Conservation (phyloP, 2,329 filamentous ascomycete genomes). For the Epichloe typhina region DNA sequence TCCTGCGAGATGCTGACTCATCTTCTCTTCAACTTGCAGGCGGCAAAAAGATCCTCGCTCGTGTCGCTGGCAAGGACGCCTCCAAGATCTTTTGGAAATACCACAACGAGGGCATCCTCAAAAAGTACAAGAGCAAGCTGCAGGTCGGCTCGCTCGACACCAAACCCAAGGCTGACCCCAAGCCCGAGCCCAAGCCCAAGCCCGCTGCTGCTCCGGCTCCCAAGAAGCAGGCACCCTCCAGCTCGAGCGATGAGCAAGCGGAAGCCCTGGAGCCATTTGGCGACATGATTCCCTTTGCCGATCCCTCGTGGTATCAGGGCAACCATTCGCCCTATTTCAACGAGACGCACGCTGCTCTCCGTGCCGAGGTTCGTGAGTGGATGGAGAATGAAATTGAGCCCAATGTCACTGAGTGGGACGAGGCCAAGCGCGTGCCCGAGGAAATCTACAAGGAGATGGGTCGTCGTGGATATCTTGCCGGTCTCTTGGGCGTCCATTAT, state of each 20-base stretch:
- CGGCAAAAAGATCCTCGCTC: conserved; percentile 53
- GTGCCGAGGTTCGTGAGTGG: conserved; percentile 85
- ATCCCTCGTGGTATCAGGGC: conserved; percentile 89
- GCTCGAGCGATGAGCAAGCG: conserved; percentile 31
- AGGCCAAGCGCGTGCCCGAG: conserved; percentile 78
- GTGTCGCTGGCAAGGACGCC: conserved; percentile 52
- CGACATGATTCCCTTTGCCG: conserved; percentile 76
- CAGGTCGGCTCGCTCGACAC: conserved; percentile 79
- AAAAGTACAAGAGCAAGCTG: conserved; percentile 68
- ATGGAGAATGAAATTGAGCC: conserved; percentile 82
- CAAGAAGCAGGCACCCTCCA: conserved; percentile 17
- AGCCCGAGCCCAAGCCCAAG: conserved; percentile 19
- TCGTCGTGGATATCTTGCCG: conserved; percentile 82
- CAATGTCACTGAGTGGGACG: conserved; percentile 90
- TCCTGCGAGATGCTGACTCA: not conserved
- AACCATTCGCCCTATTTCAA: conserved; percentile 97
- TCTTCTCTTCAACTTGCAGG: conserved; percentile 21
- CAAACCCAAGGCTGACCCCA: conserved; percentile 57
- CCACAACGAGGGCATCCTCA: conserved; percentile 76
- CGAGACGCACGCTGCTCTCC: conserved; percentile 80
- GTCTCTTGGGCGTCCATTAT: conserved; percentile 74
- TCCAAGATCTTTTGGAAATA: conserved; percentile 60
- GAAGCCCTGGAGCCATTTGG: conserved; percentile 78
- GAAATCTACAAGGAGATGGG: conserved; percentile 94
- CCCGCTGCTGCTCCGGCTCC: conserved; percentile 14